Evolutionary conservation across 352 stramenopile genomes (phyloP), one percentile per base, ranked within the genome.

Genomic region (Phytophthora kernoviae): DNA sequence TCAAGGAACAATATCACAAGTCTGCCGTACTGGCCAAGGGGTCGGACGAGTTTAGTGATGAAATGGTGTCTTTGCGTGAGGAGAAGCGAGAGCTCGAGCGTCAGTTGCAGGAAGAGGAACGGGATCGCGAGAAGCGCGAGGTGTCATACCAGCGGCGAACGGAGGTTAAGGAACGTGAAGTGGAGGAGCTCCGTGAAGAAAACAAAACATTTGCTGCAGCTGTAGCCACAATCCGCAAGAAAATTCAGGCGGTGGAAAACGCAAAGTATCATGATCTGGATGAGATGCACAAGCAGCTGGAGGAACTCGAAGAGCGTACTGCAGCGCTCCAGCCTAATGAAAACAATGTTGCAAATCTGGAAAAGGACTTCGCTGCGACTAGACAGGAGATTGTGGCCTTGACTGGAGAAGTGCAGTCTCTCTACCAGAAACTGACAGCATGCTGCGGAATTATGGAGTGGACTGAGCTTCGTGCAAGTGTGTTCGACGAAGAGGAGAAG

Each of bases 371-470:
- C 17, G 75, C 62, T 41, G 46, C 44, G 12, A 84, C 68, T 11
- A 78, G 85, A 15, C 78, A 85, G 20, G 71, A 81, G 10, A 75
- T 83, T 36, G 51, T 76, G 17, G 58, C 57, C 8, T 51, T 83
- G 8, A 73, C 73, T 12, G 69, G 81, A 18, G 63, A 75, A 26
- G 71, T 88, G 24, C 78, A 83, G 10, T 73, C 62, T 20, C 24
- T 87, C 7, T 84, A 84, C 42, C 48, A 82, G 44, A 84, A 84
- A 40, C 54, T 91, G 14, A 79, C 69, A 2, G 71, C 65, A 21
- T 84, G 79, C 36, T 88, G 77, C 46, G 73, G 74, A 3, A 68
- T 91, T 12, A 52, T 79, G n/a, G 79, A 90, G 36, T 84, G 78
- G 68, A 80, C 68, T 37, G 76, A 90, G 33, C 58, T 91, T 15